Conservation (phyloP, 108 stramenopile species). For the Pseudonitzschia pungens region DNA sequence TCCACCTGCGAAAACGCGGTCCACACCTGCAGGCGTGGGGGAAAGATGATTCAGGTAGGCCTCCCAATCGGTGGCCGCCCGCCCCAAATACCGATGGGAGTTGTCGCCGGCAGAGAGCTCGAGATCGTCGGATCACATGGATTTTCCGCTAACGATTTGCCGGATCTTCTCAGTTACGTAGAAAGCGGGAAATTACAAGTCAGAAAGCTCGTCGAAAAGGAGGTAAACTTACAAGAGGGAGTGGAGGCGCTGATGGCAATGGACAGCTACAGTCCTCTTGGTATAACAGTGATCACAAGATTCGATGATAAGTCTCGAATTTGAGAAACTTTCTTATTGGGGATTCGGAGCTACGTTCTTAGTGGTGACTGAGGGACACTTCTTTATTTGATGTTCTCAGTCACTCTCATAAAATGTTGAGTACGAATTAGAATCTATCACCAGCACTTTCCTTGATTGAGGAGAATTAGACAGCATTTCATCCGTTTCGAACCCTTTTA, state of each 20-base stretch:
- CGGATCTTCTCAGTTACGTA: constrained; percentile 54
- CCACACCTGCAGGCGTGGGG: constrained; percentile 44
- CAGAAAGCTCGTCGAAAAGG: constrained; percentile 46
- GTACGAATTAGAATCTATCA: too few species aligned
- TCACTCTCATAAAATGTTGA: too few species aligned
- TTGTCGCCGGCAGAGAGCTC: constrained; percentile 67
- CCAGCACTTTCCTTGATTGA: too few species aligned
- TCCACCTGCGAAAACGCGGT: constrained; percentile 72
- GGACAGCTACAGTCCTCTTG: constrained; percentile 67
- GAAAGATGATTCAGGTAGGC: constrained; percentile 77
- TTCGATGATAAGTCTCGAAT: constrained; percentile 34
- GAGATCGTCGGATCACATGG: constrained; percentile 79
- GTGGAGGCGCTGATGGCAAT: constrained; percentile 61
- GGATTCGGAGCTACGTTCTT: too few species aligned
- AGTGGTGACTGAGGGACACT: too few species aligned
- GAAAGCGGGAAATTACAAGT: constrained; percentile 48
- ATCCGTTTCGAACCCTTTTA: too few species aligned
- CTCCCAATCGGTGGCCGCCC: constrained; percentile 55
- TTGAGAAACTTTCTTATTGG: background rate
- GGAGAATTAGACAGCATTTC: too few species aligned
- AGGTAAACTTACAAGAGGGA: constrained; percentile 67
- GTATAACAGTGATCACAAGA: constrained; percentile 70
- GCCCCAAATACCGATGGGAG: constrained; percentile 68
- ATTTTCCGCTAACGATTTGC: constrained; percentile 57
- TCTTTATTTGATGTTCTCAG: too few species aligned